Evolutionary conservation across 176 grass and related monocot species (phyloP), one percentile per base, ranked within the genome.

Genomic region (Microstegium vimineum): DNA sequence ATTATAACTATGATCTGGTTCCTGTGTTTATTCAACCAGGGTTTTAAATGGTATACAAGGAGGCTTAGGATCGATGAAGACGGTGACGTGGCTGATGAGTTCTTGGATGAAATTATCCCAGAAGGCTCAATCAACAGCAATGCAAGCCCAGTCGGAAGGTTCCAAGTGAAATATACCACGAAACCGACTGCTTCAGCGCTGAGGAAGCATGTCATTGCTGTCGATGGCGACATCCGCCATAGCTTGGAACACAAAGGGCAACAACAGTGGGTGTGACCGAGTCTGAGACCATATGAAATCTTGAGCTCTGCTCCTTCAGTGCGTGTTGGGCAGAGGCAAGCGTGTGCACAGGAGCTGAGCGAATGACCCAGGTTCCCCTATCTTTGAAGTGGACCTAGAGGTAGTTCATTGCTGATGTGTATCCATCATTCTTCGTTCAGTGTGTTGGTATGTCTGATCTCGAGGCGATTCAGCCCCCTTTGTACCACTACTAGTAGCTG

Each of bases 21-120:
- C 8, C 23, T 79, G 23, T 56, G 17, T 73, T 47, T 40, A n/a
- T 85, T 30, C 46, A 75, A 87, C 80, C 85, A 99, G 97, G 97
- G 97, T 25, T 94, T 96, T 80, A 89, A 74, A 54, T 99, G 97
- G 97, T 96, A 96, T 36, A 90, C 93, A 49, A 93, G 89, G 80
- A 87, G 66, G 73, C 52, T 99, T 69, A 87, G 97, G 59, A 99
- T 99, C 10, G 97, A 99, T 56, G 91, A 94, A 57, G 93, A 99
- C 31, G 93, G 97, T 16, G 93, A 99, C 23, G 97, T 96, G 2
- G 97, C 93, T 8, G 91, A 96, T 35, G 97, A 99, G 87, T 99
- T 99, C 61, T 76, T 94, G 83, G 69, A 91, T 15, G 97, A 94
- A 83, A 68, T 90, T 51, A 45, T 81, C 33, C 79, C 74, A 1